Evolutionary conservation across 805 yeast genomes (phyloP).

Genomic region (Maudiozyma saulgeensis): DNA sequence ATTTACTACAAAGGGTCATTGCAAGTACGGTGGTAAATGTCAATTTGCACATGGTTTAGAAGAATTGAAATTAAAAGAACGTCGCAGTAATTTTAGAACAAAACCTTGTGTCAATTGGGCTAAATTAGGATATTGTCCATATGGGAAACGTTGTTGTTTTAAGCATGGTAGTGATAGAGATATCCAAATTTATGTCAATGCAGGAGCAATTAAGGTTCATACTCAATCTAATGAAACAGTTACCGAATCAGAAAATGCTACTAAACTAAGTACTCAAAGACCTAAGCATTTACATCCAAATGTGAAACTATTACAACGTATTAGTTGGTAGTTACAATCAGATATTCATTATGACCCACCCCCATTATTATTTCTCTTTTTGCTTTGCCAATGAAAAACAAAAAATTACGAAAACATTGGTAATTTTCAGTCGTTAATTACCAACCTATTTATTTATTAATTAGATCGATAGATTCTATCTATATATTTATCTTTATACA

Average conservation of each 20-base stretch:
- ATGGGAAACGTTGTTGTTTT: conserved; percentile 87
- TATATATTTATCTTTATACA: neutral
- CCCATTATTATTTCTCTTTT: neutral
- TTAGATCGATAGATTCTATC: neutral
- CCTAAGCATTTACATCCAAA: conserved; percentile 23
- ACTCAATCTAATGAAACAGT: neutral
- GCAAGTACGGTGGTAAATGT: conserved; percentile 87
- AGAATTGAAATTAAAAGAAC: conserved; percentile 61
- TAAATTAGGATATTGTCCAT: conserved; percentile 71
- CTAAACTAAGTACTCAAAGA: neutral
- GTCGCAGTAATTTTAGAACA: conserved; percentile 76
- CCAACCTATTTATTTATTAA: neutral
- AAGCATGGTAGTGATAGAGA: conserved; percentile 52
- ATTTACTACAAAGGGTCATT: conserved; percentile 54
- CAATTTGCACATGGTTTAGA: conserved; percentile 87
- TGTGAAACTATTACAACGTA: conserved; percentile 24
- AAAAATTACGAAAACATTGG: no score
- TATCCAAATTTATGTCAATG: conserved; percentile 22
- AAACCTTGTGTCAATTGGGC: conserved; percentile 88
- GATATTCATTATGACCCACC: neutral
- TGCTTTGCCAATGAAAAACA: neutral
- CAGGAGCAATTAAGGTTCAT: conserved; percentile 10
- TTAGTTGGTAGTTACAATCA: conserved; percentile 20
- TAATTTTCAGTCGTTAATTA: neutral
- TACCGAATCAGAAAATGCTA: neutral